Evolutionary conservation across 192 early-diverging fungal genomes (phyloP), one percentile per base, ranked within the genome.

Genomic region (Geranomyces michiganensis): DNA sequence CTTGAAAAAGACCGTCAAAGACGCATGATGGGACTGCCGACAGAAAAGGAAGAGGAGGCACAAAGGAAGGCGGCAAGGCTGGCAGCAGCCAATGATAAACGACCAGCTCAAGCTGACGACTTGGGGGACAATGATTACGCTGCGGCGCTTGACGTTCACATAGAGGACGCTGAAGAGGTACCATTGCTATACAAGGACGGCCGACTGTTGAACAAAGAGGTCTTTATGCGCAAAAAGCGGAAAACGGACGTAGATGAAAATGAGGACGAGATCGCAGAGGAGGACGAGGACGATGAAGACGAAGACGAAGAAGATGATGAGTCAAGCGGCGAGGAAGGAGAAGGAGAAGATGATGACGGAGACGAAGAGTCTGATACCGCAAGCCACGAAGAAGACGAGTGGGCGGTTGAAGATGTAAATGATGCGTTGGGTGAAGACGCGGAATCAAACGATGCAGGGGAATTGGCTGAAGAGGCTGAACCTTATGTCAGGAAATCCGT

Each of bases 271-370:
- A 77, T 77, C 14, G 75, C 74, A 3, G 43, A 46, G 19, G 81
- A 84, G 22, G 51, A 77, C 10, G 85, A 85, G 10, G 79, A 77
- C 0, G 89, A 86, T 0, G 81, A 81, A 32, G 92, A 90, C 49
- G 78, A 84, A 24, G 87, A 87, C 12, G 76, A 81, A 5, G 88
- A 85, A 7, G 68, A 71, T 19, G 83, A 77, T 6, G 85, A 83
- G 45, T 67, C 68, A 13, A 82, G 82, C 51, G 79, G 67, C 27
- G 60, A 48, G 74, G 76, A 82, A 72, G 73, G 77, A 86, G 90
- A 89, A 46, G 90, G 72, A 13, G 74, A 76, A 24, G 74, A 71
- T 19, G 84, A 71, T 32, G 59, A 64, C 21, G 72, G 36, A 45
- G 74, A 80, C 10, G 65, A 70, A 21, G 78, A 69, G 26, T 77